Base-by-base conservation (phyloP, 371 early-diverging fungal genomes). In the Choanephora cucurbitarum region DNA sequence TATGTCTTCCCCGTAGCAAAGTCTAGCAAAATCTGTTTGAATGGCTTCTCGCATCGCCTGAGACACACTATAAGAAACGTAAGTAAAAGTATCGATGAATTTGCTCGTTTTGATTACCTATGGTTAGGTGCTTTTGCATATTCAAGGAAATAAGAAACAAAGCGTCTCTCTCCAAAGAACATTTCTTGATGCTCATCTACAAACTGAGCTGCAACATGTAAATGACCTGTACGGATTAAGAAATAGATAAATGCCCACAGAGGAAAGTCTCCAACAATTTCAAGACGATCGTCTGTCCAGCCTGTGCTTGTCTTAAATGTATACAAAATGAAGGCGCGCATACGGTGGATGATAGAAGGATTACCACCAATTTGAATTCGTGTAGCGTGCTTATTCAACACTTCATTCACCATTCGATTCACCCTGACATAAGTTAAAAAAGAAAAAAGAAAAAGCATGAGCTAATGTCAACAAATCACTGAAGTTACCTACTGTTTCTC, bases 171-270 rank as follows among this genome's bases (percentile, higher is more conserved):
- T 24, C 72, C 72, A 31, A 74, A 71, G 50, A 72, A 75, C 32
- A 79, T 67, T 33, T 79, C 66, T 54, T 79, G 80, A 53, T 83
- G 70, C 9, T 80, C 75, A 23, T 69, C 59, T 2, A 88, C 83
- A 62, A 84, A 92, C 52, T 81, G 64, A 17, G 84, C 59, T 5
- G 92, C 91, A 22, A 88, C 81, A 8, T 81, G 57, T 9, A 64
- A 57, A 56, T 86, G 77, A 0, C 95, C 95, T 46, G 81, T 81
- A 43, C 97, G 86, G 39, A 94, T 75, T 14, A 96, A 72, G 52
- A 82, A 81, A 61, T 78, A 97, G 43, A 94, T 69, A 59, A 90
- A 90, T 0, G 89, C 89, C 95, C 96, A 96, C 18, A 91, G 76
- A 0, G 96, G 92, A 22, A 81, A 67, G 32, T 73, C 79, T 24